Base-by-base conservation (phyloP, 768 basidiomycete species). In the Mycena kentingensis region DNA sequence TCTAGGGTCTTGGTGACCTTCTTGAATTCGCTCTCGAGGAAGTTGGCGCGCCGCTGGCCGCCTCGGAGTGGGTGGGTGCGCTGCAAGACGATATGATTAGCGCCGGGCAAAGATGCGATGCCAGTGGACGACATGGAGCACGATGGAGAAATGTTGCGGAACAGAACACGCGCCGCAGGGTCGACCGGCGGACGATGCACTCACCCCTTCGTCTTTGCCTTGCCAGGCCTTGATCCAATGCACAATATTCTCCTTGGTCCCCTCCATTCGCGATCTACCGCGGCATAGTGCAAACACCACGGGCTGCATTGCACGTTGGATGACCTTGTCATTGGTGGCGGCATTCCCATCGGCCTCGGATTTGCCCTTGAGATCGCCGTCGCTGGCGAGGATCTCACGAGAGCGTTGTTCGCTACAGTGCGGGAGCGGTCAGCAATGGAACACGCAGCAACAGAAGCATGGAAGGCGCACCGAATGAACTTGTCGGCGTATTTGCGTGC, bases 21-120 rank as follows among this genome's bases (percentile, higher is more conserved):
- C 46, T 70, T 64, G 61, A 79, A 81, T 54, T 77, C 73, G 3
- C 67, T 63, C 54, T 81, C 77, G 31, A 79, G 59, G 46, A 70
- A 60, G 35, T 60, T 65, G 18, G 66, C 51, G 49, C 63, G 65
- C 50, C 68, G 68, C 55, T 73, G 63, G 58, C 53, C 44, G 36
- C 64, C 70, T 67, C 52, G 58, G 48, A 60, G 41, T 3, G 42
- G 37, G 41, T 28, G 19, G 15, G 57, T 50, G 46, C 51, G 54
- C 57, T 58, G 49, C 3, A 31, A 44, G 12, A 4, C n/a, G n/a
- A n/a, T n/a, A n/a, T n/a, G n/a, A n/a, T n/a, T n/a, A n/a, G n/a
- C n/a, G n/a, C n/a, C n/a, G n/a, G n/a, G n/a, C n/a, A n/a, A n/a
- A n/a, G n/a, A n/a, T n/a, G n/a, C n/a, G n/a, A n/a, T n/a, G n/a